Percentiles rank a stretch among this genome's conserved stretches.
phyloP scores from a whole-genome alignment of 163 green algal species.

The Coccomyxa subellipsoidea region DNA sequence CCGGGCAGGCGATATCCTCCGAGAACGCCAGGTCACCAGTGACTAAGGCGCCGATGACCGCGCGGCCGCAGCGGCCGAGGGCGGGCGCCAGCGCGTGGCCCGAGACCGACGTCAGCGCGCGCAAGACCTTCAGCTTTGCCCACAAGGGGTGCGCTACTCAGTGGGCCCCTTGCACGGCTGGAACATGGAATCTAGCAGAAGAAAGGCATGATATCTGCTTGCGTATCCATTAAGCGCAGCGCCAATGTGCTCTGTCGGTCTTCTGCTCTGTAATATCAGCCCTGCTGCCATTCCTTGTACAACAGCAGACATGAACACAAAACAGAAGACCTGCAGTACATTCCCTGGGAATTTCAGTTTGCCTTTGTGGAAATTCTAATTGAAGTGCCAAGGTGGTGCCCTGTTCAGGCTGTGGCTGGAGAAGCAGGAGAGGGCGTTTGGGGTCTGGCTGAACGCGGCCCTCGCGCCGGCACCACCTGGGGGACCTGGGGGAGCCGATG shows the following conservation, averaged over 20 bases:
- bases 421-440: constrained; percentile 68
- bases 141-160: constrained; percentile 1
- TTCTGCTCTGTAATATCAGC: too few species aligned
- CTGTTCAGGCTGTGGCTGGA: constrained; percentile 54
- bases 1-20: background rate
- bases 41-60: background rate
- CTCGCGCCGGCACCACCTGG: constrained; percentile 28
- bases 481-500: background rate
- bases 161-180: too few species aligned
- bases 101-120: background rate
- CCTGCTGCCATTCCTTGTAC: too few species aligned
- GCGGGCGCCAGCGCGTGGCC: background rate
- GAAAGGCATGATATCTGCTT: too few species aligned
- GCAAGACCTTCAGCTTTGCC: constrained; percentile 9
- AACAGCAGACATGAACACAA: too few species aligned
- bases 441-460: constrained; percentile 61
- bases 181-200: too few species aligned
- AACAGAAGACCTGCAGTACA: too few species aligned
- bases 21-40: background rate
- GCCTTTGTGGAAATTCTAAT: too few species aligned
- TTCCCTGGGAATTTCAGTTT: too few species aligned
- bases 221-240: too few species aligned
- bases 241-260: too few species aligned
- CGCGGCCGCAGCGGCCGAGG: background rate
- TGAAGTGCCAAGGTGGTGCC: too few species aligned